Base-by-base conservation (phyloP, 225 moss, liverwort and hornwort species). In the Bryoerythrophyllum caledonicum region DNA sequence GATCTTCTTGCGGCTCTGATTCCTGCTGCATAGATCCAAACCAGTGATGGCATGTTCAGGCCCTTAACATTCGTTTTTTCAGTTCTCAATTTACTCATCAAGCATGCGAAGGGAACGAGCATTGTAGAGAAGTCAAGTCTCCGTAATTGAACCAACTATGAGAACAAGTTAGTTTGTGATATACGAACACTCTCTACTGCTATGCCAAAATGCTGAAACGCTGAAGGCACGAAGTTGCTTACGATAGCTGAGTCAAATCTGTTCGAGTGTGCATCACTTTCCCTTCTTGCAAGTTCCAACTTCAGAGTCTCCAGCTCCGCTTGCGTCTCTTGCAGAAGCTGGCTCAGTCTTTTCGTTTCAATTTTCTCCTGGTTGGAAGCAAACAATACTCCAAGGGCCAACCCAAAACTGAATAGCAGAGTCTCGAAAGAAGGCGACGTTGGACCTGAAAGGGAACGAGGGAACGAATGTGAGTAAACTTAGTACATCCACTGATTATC, bases 371-470 rank as follows among this genome's bases (percentile, higher is more conserved):
- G 70, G 40, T 82, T 72, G 27, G 86, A 79, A 66, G 54, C 64
- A 23, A 85, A 85, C 84, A 84, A 86, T 6, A 94, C 82, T 65
- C 97, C 97, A 75, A 94, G 81, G 51, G 86, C 86, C 41, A 97
- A 80, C 82, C 94, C 94, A 59, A 94, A 90, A 85, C 91, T 84
- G 59, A 93, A 97, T 14, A 93, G 81, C 26, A 94, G 81, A 58
- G 86, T 90, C 71, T 94, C 97, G 81, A 90, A 85, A 34, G 91
- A 84, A 63, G 81, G 76, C 72, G 85, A 44, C 2, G 81, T 81
- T 41, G 85, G 52, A 80, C 84, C 94, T 97, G 88, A 58, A 84
- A 64, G n/a, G 60, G 28, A 54, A 60, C 35, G 3, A 56, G n/a
- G 20, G 8, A 2, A 78, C 20, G 46, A 35, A 65, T 54, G 59